Conservation (phyloP, 2,329 filamentous ascomycete genomes). For the Fonsecaea multimorphosa region DNA sequence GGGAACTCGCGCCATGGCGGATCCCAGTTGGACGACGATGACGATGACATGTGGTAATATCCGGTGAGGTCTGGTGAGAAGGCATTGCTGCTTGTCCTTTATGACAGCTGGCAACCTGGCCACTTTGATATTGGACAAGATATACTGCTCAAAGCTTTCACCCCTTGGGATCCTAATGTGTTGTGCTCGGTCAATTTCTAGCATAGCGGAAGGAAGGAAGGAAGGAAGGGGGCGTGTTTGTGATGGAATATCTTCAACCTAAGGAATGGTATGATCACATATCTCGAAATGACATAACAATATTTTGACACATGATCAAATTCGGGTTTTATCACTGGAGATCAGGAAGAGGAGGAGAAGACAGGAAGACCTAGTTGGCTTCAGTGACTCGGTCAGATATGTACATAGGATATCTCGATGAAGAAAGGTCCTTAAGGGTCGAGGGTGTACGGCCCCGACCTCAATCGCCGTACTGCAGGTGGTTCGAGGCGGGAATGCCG, state of each 20-base stretch:
- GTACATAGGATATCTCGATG: too few species aligned
- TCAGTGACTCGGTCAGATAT: too few species aligned
- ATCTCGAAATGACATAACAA: slow-evolving; percentile 10
- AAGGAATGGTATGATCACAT: slow-evolving; percentile 10
- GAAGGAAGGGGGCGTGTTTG: slow-evolving; percentile 9
- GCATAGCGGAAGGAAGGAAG: slow-evolving; percentile 30
- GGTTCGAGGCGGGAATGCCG: too few species aligned
- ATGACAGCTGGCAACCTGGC: not conserved
- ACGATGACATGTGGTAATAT: slow-evolving; percentile 57
- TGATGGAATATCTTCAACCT: slow-evolving; percentile 13
- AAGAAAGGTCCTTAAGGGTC: too few species aligned
- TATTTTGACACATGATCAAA: not conserved
- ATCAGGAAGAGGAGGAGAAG: not conserved
- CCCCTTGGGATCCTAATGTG: not conserved
- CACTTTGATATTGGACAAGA: slow-evolving; percentile 11
- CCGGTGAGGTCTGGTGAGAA: not conserved
- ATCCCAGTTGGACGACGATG: slow-evolving; percentile 52
- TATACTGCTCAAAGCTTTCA: slow-evolving; percentile 14
- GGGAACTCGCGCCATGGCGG: slow-evolving; percentile 48
- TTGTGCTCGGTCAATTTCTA: slow-evolving; percentile 14
- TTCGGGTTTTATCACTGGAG: not conserved
- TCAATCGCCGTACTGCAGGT: too few species aligned
- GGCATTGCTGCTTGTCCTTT: not conserved
- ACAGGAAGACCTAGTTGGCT: not conserved
- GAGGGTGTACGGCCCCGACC: too few species aligned